These are phyloP conservation scores for Fusarium liriodendri DNA, from an alignment of 2,329 filamentous ascomycete genomes.

Conservation along the genomic window DNA sequence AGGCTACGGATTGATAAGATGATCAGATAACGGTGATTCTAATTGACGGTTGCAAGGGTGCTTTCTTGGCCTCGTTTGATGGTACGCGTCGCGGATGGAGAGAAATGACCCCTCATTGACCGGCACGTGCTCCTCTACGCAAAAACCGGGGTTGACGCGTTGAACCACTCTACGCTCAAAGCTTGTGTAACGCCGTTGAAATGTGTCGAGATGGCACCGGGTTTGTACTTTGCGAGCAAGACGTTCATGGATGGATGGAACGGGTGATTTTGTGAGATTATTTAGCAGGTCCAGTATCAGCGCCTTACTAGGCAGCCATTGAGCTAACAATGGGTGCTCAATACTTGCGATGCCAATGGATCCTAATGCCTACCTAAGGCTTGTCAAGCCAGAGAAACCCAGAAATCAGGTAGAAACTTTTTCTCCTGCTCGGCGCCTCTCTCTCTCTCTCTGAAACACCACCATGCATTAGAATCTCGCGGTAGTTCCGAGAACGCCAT, in stretches of 20 bases:
- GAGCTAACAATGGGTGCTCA: no score
- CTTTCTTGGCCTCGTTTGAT: not conserved
- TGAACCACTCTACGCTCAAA: not conserved
- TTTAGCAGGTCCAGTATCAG: no score
- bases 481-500: not conserved
- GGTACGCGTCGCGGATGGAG: not conserved
- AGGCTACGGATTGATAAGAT: slow-evolving; percentile 31
- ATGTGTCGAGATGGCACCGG: not conserved
- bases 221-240: no score
- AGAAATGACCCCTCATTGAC: not conserved
- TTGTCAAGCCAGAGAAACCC: not conserved
- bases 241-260: no score
- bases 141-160: not conserved
- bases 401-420: not conserved
- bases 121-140: not conserved
- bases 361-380: not conserved
- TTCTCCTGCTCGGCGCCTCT: not conserved
- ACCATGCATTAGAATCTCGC: not conserved
- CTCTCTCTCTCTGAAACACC: not conserved
- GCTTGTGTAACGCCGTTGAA: not conserved
- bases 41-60: not conserved
- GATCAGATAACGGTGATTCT: slow-evolving; percentile 31
- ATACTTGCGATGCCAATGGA: not conserved
- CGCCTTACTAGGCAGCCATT: not conserved
- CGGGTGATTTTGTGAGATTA: no score